phyloP scores from a whole-genome alignment of 2,329 filamentous ascomycete species.

The Colletotrichum somersetense region DNA sequence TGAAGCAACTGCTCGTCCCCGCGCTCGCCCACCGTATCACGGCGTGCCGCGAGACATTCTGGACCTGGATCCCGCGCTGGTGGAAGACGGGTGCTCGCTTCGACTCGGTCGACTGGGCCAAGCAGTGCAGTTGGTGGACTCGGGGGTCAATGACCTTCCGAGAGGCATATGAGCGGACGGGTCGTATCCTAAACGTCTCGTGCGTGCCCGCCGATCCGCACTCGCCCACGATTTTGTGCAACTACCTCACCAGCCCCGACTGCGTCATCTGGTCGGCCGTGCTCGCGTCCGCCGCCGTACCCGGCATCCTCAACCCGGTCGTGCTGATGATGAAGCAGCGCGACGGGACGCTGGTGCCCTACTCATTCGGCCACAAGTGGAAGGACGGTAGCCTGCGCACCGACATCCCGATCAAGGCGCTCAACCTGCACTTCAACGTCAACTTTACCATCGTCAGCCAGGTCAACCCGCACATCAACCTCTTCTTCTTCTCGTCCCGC shows the following conservation, averaged over 20 bases:
- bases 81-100: slow-evolving; percentile 94
- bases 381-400: slow-evolving; percentile 96
- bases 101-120: slow-evolving; percentile 92
- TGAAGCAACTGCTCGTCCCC: slow-evolving; percentile 86
- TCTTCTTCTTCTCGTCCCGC: slow-evolving; percentile 97
- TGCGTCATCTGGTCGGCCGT: slow-evolving; percentile 99
- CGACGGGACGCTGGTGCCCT: slow-evolving; percentile 83
- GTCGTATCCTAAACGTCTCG: slow-evolving; percentile 93
- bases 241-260: slow-evolving; percentile 94
- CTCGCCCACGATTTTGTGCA: slow-evolving; percentile 90
- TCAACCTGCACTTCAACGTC: slow-evolving; percentile 98
- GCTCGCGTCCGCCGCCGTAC: slow-evolving; percentile 92
- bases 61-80: slow-evolving; percentile 85
- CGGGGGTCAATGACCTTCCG: slow-evolving; percentile 92
- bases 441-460: slow-evolving; percentile 92
- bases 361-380: slow-evolving; percentile 99
- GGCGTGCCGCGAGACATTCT: slow-evolving; percentile 83
- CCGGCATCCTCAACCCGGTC: slow-evolving; percentile 94
- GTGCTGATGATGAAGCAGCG: slow-evolving; percentile 91
- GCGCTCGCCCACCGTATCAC: slow-evolving; percentile 87
- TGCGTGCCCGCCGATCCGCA: slow-evolving; percentile 97
- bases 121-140: slow-evolving; percentile 88
- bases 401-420: slow-evolving; percentile 92
- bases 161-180: slow-evolving; percentile 94
- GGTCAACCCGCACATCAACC: slow-evolving; percentile 97